Base-by-base conservation (phyloP, 140 eudicot genomes). In the Flaveria floridana region DNA sequence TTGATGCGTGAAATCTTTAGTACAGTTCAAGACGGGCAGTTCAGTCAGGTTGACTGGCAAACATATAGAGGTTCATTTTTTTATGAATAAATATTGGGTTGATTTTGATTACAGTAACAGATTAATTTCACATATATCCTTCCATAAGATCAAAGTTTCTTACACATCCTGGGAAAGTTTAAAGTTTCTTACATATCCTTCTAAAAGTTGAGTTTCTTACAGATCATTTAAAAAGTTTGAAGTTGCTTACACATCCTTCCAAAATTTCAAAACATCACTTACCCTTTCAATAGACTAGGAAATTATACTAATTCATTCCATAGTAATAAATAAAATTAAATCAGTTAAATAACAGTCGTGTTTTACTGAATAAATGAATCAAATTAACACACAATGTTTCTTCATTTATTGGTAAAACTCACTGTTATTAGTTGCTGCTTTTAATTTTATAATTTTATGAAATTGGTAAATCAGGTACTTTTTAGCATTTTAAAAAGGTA, bases 21-120 rank as follows among this genome's bases (percentile, higher is more conserved):
- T 39, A 66, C 7, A 15, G 13, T 65, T 71, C 76, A 59, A 19
- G 56, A 73, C 46, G 2, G 68, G 69, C 8, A 2, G 30, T 34
- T 34, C 41, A 28, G 48, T 34, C 12, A 30, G 21, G 16, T 23
- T 19, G 12, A 19, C 30, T 3, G 14, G 2, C 61, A 53, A 53
- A 53, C 12, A 16, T 30, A 30, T 53, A 1, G 16, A 16, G 5
- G 6, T 57, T 8, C 15, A 8, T 8, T 21, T 18, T 19, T 57
- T 19, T 19, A 57, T 53, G 34, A 19, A 57, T 18, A 57, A 20
- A 28, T 21, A 57, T 20, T 2, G 14, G 12, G 5, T 7, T 9
- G 4, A 57, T 53, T 57, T 21, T 57, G 65, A 57, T 20, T 57
- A 57, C 34, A 57, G 12, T 3, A 20, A 2, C 18, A 68, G 21